Base-by-base conservation (phyloP, 768 basidiomycete genomes). In the Tremella mesenterica region DNA sequence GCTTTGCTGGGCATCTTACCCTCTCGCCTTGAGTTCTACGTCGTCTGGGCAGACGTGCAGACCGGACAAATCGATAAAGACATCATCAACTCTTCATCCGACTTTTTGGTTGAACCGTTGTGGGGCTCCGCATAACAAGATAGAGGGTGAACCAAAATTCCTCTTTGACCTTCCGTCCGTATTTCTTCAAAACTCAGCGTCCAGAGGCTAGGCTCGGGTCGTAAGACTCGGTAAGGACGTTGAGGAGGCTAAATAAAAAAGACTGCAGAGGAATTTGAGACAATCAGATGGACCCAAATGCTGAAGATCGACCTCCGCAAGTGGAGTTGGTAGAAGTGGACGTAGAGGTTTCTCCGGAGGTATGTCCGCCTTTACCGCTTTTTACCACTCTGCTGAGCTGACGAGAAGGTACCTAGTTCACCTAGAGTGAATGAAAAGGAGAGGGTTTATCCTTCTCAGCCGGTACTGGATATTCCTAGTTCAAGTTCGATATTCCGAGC, bases 261-360 rank as follows among this genome's bases (percentile, higher is more conserved):
- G n/a, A n/a, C n/a, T n/a, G n/a, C n/a, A n/a, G n/a, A n/a, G n/a
- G n/a, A n/a, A 14, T 23, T 41, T 23, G 21, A 43, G 23, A 30
- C 14, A n/a, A 41, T 48, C 29, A 28, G 23, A 69, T 69, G 63
- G 67, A 69, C 26, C 60, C 64, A 1, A 66, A 60, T 48, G 53
- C 62, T 1, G 64, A 66, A 48, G 53, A 48, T 2, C 34, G 58
- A 14, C 58, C 67, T 4, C 60, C 62, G n/a, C 56, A 47, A 26
- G 60, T 39, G 20, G 57, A 61, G 9, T 44, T 61, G 4, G 57
- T 47, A 2, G 54, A 59, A 28, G 55, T 61, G n/a, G 63, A 60
- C 8, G 60, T 60, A 1, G 59, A 61, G 29, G 48, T 59, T 10
- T 48, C 54, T 12, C 20, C 20, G 18, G 36, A 14, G 33, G 48